Evolutionary conservation across 306 rosid species (phyloP).

Genomic region (Citrullus amarus): DNA sequence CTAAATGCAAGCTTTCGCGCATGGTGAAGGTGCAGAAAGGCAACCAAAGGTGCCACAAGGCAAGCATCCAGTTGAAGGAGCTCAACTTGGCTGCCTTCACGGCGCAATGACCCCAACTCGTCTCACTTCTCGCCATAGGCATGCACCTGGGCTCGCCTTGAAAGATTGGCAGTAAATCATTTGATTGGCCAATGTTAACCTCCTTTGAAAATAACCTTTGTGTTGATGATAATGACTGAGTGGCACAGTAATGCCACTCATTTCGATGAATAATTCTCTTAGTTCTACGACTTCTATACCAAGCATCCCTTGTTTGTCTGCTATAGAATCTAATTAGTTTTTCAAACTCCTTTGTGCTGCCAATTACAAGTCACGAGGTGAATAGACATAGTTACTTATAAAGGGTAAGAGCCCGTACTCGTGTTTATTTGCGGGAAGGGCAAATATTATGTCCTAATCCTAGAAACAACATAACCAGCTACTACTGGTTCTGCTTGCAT

Average conservation of each 20-base stretch:
- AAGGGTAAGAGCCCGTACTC: not conserved
- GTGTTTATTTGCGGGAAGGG: not conserved
- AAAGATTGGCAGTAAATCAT: not conserved
- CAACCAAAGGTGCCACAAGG: not conserved
- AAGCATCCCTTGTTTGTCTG: too few species aligned
- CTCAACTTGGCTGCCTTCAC: not conserved
- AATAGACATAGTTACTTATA: too few species aligned
- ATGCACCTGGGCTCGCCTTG: not conserved
- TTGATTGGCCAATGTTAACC: not conserved
- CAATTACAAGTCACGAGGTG: too few species aligned
- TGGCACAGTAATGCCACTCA: too few species aligned
- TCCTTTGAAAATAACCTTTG: too few species aligned
- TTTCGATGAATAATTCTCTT: too few species aligned
- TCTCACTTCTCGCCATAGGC: too few species aligned
- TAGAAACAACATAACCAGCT: not conserved
- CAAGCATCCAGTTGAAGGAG: not conserved
- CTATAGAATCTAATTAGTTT: too few species aligned
- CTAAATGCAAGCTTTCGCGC: too few species aligned
- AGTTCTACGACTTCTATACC: too few species aligned
- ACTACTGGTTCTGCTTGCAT: not conserved
- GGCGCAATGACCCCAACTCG: not conserved
- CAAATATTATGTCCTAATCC: not conserved
- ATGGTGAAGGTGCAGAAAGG: not conserved
- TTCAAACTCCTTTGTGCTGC: too few species aligned
- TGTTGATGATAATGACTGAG: too few species aligned